Base-by-base conservation (phyloP, 169 alveolate species). In the Cardiosporidium cionae region DNA sequence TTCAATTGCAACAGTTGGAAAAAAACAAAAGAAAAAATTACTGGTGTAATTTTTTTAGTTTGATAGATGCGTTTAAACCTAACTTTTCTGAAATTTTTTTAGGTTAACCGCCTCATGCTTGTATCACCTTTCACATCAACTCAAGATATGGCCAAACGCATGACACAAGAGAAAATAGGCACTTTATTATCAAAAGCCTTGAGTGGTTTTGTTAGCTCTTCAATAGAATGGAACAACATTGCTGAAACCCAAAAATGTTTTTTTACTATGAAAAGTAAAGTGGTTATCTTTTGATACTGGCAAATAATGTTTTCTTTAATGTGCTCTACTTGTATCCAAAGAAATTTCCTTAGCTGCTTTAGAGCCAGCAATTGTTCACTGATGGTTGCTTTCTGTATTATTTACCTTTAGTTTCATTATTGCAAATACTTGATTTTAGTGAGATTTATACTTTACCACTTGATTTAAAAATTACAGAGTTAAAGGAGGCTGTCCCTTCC, bases 51-150 rank as follows among this genome's bases (percentile, higher is more conserved):
- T n/a, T n/a, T n/a, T n/a, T n/a, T n/a, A n/a, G n/a, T n/a, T n/a
- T n/a, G n/a, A n/a, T n/a, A n/a, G n/a, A n/a, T n/a, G n/a, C n/a
- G n/a, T n/a, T n/a, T n/a, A n/a, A n/a, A n/a, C 25, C 58, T n/a
- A 6, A 29, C 5, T 1, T 52, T 31, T 44, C 66, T 16, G 22
- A 28, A 7, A 16, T 1, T 22, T 32, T 54, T 34, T 9, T 37
- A 72, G 79, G 65, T 72, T 7, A 72, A 72, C 72, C 72, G 79
- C 1, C 65, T 72, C 7, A 28, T 72, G 25, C 71, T 72, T 28
- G 34, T 72, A 16, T 66, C 79, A 29, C 79, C 79, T 29, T 72
- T 72, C 44, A 64, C 79, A 0, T 72, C 79, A 3, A 63, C 63
- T 22, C 68, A 72, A 31, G 79, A 70, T 28, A 72, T 72, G 79